Evolutionary conservation across 1,139 yeast species (phyloP).

Genomic region (Yarrowia galli): DNA sequence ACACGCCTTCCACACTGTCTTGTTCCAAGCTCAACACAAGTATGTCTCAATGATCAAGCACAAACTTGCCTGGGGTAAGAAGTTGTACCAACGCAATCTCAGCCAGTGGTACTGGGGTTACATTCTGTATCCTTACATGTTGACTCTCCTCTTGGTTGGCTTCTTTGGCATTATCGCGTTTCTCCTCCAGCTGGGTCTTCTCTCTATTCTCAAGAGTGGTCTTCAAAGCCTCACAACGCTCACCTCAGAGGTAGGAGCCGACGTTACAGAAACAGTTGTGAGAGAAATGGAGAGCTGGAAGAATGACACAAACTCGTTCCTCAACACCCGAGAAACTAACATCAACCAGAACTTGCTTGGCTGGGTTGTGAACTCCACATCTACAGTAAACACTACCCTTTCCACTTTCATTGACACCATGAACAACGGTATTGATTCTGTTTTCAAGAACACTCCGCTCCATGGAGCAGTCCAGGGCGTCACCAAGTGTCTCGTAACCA

Average conservation of each 20-base stretch:
- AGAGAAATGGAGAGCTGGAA: conserved; percentile 56
- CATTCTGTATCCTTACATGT: conserved; percentile 22
- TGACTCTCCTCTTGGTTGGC: conserved; percentile 8
- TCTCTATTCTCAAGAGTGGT: conserved; percentile 4
- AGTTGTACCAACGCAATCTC: conserved; percentile 23
- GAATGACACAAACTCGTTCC: conserved; percentile 58
- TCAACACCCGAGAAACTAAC: conserved; percentile 55
- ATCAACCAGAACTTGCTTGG: conserved; percentile 74
- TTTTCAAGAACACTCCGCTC: conserved; percentile 74
- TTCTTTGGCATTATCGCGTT: conserved; percentile 14
- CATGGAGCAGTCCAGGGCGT: conserved; percentile 65
- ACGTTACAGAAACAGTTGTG: conserved; percentile 43
- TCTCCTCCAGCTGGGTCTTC: not conserved
- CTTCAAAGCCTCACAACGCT: not conserved
- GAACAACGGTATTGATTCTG: conserved; percentile 61
- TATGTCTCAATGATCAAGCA: conserved; percentile 1
- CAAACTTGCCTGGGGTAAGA: conserved; percentile 13
- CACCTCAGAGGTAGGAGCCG: conserved; percentile 17
- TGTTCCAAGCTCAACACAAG: conserved; percentile 17
- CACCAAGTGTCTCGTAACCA: conserved; percentile 79
- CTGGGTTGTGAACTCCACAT: conserved; percentile 65
- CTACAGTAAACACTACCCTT: conserved; percentile 63
- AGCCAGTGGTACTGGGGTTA: conserved; percentile 31
- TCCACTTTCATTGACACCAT: conserved; percentile 58
- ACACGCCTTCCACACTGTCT: not conserved